Percentiles rank a stretch among this genome's conserved stretches.
Evolutionary conservation across 305 asterid species (phyloP).

Genomic region (Fraxinus latifolia): DNA sequence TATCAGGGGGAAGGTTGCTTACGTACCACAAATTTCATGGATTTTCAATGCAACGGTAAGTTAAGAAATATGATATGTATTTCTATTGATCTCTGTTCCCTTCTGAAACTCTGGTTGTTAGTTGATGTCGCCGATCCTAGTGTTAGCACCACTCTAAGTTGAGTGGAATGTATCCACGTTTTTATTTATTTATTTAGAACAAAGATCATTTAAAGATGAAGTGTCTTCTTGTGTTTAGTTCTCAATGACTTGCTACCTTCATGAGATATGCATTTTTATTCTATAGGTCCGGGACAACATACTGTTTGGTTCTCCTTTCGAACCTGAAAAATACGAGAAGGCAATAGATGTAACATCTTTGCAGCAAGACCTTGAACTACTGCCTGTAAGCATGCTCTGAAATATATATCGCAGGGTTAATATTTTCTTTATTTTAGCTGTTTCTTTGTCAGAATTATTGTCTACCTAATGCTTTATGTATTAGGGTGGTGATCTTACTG

Average conservation of each 20-base stretch:
- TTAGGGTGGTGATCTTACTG: conserved; percentile 91
- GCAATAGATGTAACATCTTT: conserved; percentile 68
- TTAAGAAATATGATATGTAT: conserved; percentile 24
- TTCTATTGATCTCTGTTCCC: neutral
- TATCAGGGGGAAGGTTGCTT: conserved; percentile 81
- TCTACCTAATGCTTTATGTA: conserved; percentile 23
- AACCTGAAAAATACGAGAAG: conserved; percentile 61
- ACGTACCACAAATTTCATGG: conserved; percentile 96
- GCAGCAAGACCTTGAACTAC: conserved; percentile 78
- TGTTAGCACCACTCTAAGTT: neutral
- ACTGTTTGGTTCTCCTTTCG: conserved; percentile 75
- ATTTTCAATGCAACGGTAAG: conserved; percentile 93
- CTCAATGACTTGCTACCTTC: neutral
- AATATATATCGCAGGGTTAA: conserved; percentile 15
- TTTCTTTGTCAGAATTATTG: conserved; percentile 12
- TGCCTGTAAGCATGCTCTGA: conserved; percentile 51
- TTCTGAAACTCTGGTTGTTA: neutral
- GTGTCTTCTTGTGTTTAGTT: neutral
- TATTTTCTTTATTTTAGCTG: conserved; percentile 16
- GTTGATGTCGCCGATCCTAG: conserved; percentile 3
- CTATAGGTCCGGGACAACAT: conserved; percentile 86
- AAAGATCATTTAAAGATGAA: neutral
- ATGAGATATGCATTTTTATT: conserved; percentile 14
- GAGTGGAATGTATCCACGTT: conserved; percentile 4
- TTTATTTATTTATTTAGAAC: conserved; percentile 1